Conservation (phyloP, 2,329 filamentous ascomycete genomes). For the Neonectria ditissima region DNA sequence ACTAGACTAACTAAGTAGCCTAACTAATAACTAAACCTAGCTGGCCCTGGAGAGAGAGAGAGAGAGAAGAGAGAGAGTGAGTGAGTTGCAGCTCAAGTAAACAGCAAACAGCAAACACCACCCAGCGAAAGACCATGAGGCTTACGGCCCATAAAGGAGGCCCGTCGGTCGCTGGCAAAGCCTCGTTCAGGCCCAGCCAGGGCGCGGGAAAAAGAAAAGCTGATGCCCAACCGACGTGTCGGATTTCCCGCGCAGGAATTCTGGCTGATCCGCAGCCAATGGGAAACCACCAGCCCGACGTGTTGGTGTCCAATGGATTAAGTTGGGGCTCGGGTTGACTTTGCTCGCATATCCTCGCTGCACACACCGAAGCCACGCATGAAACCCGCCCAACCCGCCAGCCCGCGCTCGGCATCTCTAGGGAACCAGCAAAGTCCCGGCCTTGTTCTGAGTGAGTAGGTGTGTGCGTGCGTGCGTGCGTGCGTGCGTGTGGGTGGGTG, state of each 20-base stretch:
- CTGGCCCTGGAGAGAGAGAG: too few species aligned
- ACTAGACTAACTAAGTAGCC: conserved; percentile 1
- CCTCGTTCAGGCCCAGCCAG: conserved; percentile 12
- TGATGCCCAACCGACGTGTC: conserved; percentile 28
- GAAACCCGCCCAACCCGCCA: too few species aligned
- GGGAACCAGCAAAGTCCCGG: conserved; percentile 11
- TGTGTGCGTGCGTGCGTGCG: too few species aligned
- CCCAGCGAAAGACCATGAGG: conserved; percentile 13
- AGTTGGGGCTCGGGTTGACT: conserved; percentile 24
- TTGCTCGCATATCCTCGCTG: conserved; percentile 1
- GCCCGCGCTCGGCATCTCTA: conserved; percentile 10
- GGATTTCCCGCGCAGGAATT: conserved; percentile 2
- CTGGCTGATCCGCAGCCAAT: conserved; percentile 13
- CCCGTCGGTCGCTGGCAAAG: conserved; percentile 2
- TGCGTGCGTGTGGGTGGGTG: too few species aligned
- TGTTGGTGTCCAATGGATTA: conserved; percentile 23
- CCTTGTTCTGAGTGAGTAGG: too few species aligned
- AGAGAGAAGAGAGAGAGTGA: too few species aligned
- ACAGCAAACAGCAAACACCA: too few species aligned
- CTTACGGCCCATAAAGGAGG: conserved; percentile 16
- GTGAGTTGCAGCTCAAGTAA: too few species aligned
- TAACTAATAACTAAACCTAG: too few species aligned
- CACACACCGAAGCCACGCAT: conserved; percentile 27
- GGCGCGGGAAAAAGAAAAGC: too few species aligned
- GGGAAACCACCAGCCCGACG: conserved; percentile 12